These are phyloP conservation scores for Rhododendron mucronatum DNA, from an alignment of 148 eudicot species.

Conservation along the genomic window DNA sequence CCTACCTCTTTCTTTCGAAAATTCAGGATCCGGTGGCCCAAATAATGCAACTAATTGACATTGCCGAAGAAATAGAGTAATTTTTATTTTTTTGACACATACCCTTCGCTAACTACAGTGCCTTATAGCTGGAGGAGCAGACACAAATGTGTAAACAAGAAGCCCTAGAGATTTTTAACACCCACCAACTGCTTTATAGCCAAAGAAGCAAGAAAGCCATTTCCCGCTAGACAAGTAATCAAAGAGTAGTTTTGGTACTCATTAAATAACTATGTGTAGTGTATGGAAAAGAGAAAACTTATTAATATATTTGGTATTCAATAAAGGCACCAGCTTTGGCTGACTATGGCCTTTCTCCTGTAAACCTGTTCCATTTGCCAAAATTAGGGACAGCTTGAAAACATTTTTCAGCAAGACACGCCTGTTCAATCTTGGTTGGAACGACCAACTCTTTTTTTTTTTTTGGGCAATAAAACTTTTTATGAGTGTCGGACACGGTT, in stretches of 20 bases:
- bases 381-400: slow-evolving; percentile 21
- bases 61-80: not conserved
- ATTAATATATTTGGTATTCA: not conserved
- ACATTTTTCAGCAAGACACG: slow-evolving; percentile 19
- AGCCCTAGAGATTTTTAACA: not conserved
- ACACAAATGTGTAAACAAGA: slow-evolving; percentile 1
- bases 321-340: not conserved
- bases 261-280: not conserved
- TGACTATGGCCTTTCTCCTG: not conserved
- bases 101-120: not conserved
- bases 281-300: not conserved
- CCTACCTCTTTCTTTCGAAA: not conserved
- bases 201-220: slow-evolving; percentile 5
- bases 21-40: not conserved
- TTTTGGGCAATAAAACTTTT: not conserved
- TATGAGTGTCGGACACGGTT: not conserved
- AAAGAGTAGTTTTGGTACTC: not conserved
- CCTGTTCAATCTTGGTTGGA: slow-evolving; percentile 18
- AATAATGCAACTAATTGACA: not conserved
- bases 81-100: not conserved
- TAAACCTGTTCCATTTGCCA: not conserved
- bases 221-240: slow-evolving; percentile 3
- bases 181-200: not conserved
- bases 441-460: slow-evolving; percentile 3
- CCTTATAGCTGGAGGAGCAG: not conserved